Evolutionary conservation across 768 basidiomycete species (phyloP).

Genomic region (Postia placenta): DNA sequence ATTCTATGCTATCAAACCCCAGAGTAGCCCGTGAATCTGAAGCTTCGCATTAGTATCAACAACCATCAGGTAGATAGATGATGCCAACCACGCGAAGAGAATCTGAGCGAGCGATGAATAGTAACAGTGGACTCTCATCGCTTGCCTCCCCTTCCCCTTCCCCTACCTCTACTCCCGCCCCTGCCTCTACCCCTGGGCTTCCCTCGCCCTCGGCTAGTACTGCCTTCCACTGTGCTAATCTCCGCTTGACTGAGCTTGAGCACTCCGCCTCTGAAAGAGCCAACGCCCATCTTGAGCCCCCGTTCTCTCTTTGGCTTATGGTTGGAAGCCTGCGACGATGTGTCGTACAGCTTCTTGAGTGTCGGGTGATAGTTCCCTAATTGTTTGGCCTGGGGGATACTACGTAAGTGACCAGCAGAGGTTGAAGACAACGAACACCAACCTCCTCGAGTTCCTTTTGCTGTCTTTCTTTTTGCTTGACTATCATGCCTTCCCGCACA

Average conservation of each 20-base stretch:
- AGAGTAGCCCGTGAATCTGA: too few species aligned
- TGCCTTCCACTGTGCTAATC: conserved; percentile 34
- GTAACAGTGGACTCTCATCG: neutral
- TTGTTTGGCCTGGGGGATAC: conserved; percentile 59
- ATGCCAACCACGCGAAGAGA: too few species aligned
- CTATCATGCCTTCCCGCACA: conserved; percentile 62
- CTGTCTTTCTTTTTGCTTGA: conserved; percentile 54
- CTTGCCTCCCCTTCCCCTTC: conserved; percentile 19
- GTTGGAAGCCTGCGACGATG: conserved; percentile 17
- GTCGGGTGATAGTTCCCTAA: conserved; percentile 81
- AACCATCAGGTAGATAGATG: too few species aligned
- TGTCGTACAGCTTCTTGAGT: conserved; percentile 61
- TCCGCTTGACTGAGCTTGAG: conserved; percentile 62
- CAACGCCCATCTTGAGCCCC: conserved; percentile 75
- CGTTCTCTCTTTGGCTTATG: conserved; percentile 44
- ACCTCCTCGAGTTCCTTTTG: conserved; percentile 66
- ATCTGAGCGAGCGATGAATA: too few species aligned
- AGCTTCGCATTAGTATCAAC: too few species aligned
- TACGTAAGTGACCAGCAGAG: conserved; percentile 7
- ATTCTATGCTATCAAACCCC: too few species aligned
- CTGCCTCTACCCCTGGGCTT: too few species aligned
- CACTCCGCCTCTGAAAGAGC: conserved; percentile 64
- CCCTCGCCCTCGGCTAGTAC: conserved; percentile 17
- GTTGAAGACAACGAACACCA: conserved; percentile 2
- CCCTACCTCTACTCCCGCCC: too few species aligned